Evolutionary conservation across 2,329 filamentous ascomycete genomes (phyloP), one percentile per base, ranked within the genome.

Genomic region (Penicillium sp.): DNA sequence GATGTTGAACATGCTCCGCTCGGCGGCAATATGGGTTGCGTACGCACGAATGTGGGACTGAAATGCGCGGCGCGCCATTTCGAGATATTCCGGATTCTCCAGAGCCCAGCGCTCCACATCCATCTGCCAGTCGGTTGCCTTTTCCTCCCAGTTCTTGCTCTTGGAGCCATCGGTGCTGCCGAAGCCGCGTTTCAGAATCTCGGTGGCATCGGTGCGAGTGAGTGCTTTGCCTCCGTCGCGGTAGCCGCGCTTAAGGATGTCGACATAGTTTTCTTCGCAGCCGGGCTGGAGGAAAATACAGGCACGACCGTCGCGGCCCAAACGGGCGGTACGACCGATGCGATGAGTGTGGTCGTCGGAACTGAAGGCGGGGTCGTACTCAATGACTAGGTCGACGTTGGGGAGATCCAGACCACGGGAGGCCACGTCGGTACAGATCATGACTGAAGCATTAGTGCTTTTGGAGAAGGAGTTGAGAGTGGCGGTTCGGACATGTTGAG

Each of bases 341-440:
- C 94, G 87, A 74, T 99, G 94, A 7, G 96, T 81, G 70, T 99
- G 94, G 70, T 99, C 94, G 54, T 92, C 89, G 22, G 90, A 86
- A 67, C 88, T 90, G 73, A 97, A 97, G 2, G 94, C 90, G 0
- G 94, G 92, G 67, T 99, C 94, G 68, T 96, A 97, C 70, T 99
- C 94, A 50, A 99, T 83, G 44, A 99, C 91, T 18, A 96, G 80
- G 69, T 99, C 94, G 46, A 99, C 90, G 45, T 94, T 92, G 0
- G 92, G 92, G 14, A 99, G 83, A 77, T 99, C 94, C 38, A 99
- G 85, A 76, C 94, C 94, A 67, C 94, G 90, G 18, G 94, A 94
- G 11, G 94, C 90, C 45, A 99, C 94, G 66, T 99, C 94, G 1
- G 94, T 99, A 62, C 92, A 95, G 58, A 99, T 83, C 14, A 99